Base-by-base conservation (phyloP, 805 yeast genomes). In the Tetrapisispora nanseiensis region DNA sequence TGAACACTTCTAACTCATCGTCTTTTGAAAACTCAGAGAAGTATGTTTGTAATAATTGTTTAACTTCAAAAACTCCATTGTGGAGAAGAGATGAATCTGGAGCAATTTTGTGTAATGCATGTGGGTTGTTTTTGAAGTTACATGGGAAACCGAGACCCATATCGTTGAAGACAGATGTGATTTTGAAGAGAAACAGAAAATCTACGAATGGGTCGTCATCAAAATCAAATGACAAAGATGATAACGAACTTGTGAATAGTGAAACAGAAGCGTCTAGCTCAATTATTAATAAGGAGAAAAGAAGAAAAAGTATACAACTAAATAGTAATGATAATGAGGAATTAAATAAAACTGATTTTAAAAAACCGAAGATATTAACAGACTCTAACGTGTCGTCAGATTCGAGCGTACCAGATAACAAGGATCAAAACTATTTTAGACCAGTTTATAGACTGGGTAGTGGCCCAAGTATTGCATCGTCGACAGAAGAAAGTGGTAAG, bases 61-160 rank as follows among this genome's bases (percentile, higher is more conserved):
- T 81, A 55, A 89, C 97, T 2, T 83, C 86, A 45, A 89, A 92
- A 1, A 89, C 97, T 2, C 97, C 97, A 1, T 68, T 89, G 23
- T 89, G 97, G 97, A 74, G 97, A 63, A 72, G 97, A 49, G 96
- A 89, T 63, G 96, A 87, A 55, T 76, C 84, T 10, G 95, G 95
- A 13, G 82, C 80, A 53, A 95, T 89, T 27, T 71, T 89, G 37
- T 89, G 97, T 62, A 89, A 89, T 66, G 97, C 97, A 9, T 86
- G 96, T 67, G 96, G 96, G 0, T 68, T 86, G 39, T 86, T 86
- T 55, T 66, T 87, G 46, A 89, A 89, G 64, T 72, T 89, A 33
- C 97, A 89, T 58, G 95, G 96, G 20, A 75, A 95, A 41, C 86
- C 95, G 30, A 72, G 97, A 54, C 97, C 97, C 6, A 87, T 87